Base-by-base conservation (phyloP, 2,329 filamentous ascomycete species). In the Fusarium devonianum region DNA sequence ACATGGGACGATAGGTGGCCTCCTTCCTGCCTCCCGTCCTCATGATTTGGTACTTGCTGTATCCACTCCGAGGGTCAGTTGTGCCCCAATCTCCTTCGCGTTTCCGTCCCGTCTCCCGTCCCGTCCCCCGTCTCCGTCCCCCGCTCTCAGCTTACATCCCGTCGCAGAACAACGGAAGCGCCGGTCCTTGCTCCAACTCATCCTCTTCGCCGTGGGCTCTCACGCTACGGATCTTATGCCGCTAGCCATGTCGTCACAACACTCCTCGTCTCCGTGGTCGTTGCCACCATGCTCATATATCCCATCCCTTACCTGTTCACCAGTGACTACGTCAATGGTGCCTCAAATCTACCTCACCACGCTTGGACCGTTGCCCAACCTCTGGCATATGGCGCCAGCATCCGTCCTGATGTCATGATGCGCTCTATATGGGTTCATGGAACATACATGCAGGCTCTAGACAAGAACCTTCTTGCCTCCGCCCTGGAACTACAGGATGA, bases 371-470 rank as follows among this genome's bases (percentile, higher is more conserved):
- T 86, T 26, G 87, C 87, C 5, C 82, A 84, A 51, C 83, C 86
- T 19, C 75, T 89, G 43, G 73, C 80, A 25, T 80, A 81, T 36
- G 75, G 75, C 43, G 71, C 72, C 4, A 66, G 73, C 18, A 74
- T 77, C 33, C 73, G 77, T 42, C 80, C 86, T 4, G 88, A 93
- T 68, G 84, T 93, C n/a, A 84, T 89, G 46, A 88, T 93, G 83
- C 87, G 88, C 59, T 89, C 89, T 48, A 81, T 90, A 46, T 93
- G 89, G 89, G 80, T 93, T 12, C 88, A 92, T 65, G 88, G 88
- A 55, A 87, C 82, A 68, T 92, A 92, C 66, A 92, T 92, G 86
- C 79, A 85, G 63, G 89, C 88, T 9, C 77, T 93, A 25, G 78
- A 89, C 38, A 78, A 78, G 40, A 75, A 85, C 6, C 79, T 92